A percentile compares a stretch with the other conserved stretches of the same genome.
These are phyloP conservation scores for Aspergillus chevalieri DNA, from an alignment of 2,329 filamentous ascomycete species.

Conservation along the genomic window DNA sequence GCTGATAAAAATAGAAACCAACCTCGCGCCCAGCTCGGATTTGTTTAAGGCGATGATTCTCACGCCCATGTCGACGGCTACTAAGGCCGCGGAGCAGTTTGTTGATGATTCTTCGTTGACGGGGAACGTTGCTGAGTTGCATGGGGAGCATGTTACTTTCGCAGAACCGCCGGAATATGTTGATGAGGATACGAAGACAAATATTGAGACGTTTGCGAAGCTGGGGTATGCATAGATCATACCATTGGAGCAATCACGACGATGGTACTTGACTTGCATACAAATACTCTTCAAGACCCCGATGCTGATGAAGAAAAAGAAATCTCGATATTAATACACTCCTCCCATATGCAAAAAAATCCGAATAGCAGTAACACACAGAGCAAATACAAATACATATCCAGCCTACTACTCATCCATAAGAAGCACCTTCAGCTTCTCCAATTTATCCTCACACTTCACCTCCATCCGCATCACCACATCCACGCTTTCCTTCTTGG, in stretches of 20 bases:
- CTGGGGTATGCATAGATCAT: slow-evolving; percentile 41
- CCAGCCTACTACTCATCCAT: slow-evolving; percentile 12
- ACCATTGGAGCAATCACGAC: slow-evolving; percentile 1
- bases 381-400: neutral
- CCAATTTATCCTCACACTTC: slow-evolving; percentile 39
- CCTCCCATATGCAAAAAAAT: too few relatives aligned
- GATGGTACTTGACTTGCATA: neutral
- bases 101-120: slow-evolving; percentile 35
- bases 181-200: slow-evolving; percentile 44
- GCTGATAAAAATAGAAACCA: slow-evolving; percentile 33
- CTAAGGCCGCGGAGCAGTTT: slow-evolving; percentile 41
- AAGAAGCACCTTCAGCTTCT: slow-evolving; percentile 36
- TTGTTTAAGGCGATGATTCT: slow-evolving; percentile 46
- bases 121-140: slow-evolving; percentile 47
- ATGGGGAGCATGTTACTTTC: slow-evolving; percentile 46
- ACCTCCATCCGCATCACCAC: slow-evolving; percentile 40
- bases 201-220: slow-evolving; percentile 45
- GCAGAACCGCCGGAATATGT: slow-evolving; percentile 42
- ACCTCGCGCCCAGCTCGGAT: slow-evolving; percentile 40
- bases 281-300: too few relatives aligned
- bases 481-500: slow-evolving; percentile 38
- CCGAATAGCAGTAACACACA: neutral
- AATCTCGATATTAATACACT: neutral
- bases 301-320: neutral
- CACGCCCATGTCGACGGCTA: slow-evolving; percentile 47